Conservation (phyloP, 2,329 filamentous ascomycete genomes). For the Passalora sequoiae region DNA sequence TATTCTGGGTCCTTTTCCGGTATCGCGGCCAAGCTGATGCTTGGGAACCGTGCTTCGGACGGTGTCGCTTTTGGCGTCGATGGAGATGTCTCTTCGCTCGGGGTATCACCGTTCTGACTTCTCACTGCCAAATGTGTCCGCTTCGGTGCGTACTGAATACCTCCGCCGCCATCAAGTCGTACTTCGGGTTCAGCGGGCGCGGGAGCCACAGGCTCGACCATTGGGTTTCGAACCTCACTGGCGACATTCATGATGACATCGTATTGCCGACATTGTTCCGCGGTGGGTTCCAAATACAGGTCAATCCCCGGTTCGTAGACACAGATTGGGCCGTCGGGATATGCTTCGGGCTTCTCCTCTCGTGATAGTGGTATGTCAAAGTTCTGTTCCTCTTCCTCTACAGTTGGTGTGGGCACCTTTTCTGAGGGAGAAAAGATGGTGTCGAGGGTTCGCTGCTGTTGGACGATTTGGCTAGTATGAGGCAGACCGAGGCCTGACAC, state of each 20-base stretch:
- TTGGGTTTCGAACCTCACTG: constrained; percentile 74
- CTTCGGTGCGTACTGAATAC: constrained; percentile 33
- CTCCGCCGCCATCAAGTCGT: constrained; percentile 30
- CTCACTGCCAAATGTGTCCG: constrained; percentile 6
- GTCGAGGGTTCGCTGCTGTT: constrained; percentile 22
- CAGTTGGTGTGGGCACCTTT: constrained; percentile 11
- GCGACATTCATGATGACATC: constrained; percentile 83
- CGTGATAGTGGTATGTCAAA: constrained; percentile 55
- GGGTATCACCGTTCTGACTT: neutral
- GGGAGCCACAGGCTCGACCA: constrained; percentile 36
- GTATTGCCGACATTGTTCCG: constrained; percentile 69
- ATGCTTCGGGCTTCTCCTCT: constrained; percentile 70
- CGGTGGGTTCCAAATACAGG: constrained; percentile 73
- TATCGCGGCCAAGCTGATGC: constrained; percentile 17
- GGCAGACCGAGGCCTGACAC: constrained; percentile 40
- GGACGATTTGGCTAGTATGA: constrained; percentile 8
- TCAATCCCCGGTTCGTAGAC: constrained; percentile 76
- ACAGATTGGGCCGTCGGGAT: constrained; percentile 74
- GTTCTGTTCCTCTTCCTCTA: constrained; percentile 49
- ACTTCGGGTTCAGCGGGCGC: constrained; percentile 30
- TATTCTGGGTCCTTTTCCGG: constrained; percentile 63
- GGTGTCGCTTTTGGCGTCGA: constrained; percentile 53
- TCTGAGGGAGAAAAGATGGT: constrained; percentile 30
- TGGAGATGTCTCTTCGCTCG: constrained; percentile 35
- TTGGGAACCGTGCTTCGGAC: constrained; percentile 25